phyloP scores from a whole-genome alignment of 768 basidiomycete genomes.

The Wakefieldia striispora region DNA sequence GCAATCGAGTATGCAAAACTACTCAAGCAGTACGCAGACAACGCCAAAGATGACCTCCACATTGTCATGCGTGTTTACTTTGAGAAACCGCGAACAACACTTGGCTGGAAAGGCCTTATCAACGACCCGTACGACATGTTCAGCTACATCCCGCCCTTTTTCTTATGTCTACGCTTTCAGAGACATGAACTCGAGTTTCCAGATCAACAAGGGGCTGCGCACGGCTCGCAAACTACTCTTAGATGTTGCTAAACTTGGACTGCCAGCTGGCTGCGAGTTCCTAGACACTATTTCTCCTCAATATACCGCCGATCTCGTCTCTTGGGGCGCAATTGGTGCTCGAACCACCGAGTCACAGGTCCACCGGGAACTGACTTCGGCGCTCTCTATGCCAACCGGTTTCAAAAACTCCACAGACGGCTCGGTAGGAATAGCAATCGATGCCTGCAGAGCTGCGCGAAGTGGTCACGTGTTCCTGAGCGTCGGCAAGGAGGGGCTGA shows the following conservation, averaged over 20 bases:
- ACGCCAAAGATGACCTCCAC: constrained; percentile 78
- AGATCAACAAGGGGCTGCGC: constrained; percentile 95
- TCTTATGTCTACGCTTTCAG: constrained; percentile 10
- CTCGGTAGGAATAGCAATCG: constrained; percentile 84
- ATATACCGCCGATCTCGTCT: constrained; percentile 90
- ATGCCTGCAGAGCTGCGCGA: constrained; percentile 91
- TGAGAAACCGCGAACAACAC: constrained; percentile 93
- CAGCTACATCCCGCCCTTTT: background rate
- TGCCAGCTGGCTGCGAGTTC: constrained; percentile 97
- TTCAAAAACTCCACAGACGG: constrained; percentile 99
- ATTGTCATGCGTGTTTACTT: constrained; percentile 99
- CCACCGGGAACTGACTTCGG: constrained; percentile 84
- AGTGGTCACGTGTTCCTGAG: constrained; percentile 93
- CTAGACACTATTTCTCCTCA: constrained; percentile 77
- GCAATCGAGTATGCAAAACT: constrained; percentile 85
- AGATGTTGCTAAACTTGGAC: constrained; percentile 84
- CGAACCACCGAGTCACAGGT: constrained; percentile 92
- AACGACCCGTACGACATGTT: constrained; percentile 69
- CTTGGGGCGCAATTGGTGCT: constrained; percentile 97
- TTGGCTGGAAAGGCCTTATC: constrained; percentile 99
- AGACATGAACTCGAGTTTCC: constrained; percentile 88
- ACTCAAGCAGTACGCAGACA: constrained; percentile 76
- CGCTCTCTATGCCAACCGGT: constrained; percentile 92
- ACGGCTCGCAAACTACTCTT: constrained; percentile 84
- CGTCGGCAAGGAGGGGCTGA: constrained; percentile 95